A percentile compares a stretch with the other conserved stretches of the same genome.
Evolutionary conservation across 2,329 filamentous ascomycete species (phyloP).

Genomic region (Arthrobotrys sphaeroides): DNA sequence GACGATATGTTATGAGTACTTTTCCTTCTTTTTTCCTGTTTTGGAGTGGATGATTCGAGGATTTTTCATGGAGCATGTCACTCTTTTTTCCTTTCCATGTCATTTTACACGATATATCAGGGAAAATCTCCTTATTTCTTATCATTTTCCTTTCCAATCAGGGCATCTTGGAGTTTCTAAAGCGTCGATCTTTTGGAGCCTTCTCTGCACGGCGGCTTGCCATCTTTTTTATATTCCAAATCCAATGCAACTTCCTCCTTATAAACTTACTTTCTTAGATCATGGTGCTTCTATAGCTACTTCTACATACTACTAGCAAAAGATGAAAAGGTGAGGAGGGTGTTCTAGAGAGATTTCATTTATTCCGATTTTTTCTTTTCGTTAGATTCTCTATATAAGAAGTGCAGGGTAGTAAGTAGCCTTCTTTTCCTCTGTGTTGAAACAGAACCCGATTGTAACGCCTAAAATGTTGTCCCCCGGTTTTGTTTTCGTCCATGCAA

Average conservation of each 20-base stretch:
- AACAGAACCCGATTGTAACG: constrained; percentile 40
- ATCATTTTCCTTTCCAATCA: neutral
- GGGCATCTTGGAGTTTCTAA: constrained; percentile 42
- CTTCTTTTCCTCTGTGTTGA: constrained; percentile 50
- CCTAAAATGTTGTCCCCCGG: neutral
- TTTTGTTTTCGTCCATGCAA: neutral
- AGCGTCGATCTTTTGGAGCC: constrained; percentile 46
- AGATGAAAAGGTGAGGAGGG: neutral
- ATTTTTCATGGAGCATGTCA: neutral
- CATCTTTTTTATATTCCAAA: neutral
- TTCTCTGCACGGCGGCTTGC: neutral
- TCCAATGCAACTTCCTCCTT: neutral
- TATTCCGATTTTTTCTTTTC: constrained; percentile 4
- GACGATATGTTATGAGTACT: neutral
- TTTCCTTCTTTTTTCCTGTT: too few relatives aligned
- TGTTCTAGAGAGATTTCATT: constrained; percentile 49
- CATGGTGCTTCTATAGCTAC: too few relatives aligned
- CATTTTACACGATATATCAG: constrained; percentile 15
- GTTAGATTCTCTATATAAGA: constrained; percentile 53
- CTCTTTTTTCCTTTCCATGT: constrained; percentile 19
- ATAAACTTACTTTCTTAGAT: neutral
- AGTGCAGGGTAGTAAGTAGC: too few relatives aligned
- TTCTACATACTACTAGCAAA: neutral
- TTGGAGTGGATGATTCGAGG: neutral
- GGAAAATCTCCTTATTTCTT: neutral